Conservation (phyloP, 2,329 filamentous ascomycete genomes). For the Trichoderma simmonsii region DNA sequence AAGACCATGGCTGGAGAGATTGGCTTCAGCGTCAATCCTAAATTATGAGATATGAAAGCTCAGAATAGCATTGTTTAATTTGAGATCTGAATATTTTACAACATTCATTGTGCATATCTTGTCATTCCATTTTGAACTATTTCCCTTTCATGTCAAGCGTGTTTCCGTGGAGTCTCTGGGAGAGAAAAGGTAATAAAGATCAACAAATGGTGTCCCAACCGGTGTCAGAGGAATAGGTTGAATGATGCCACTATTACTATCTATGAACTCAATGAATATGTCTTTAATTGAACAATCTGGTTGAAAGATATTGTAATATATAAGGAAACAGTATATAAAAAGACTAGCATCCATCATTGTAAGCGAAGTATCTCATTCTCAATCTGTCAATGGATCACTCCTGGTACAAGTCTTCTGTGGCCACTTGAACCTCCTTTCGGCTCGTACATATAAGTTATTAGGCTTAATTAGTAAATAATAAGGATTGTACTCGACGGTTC, state of each 20-base stretch:
- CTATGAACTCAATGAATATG: no score
- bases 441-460: constrained; percentile 37
- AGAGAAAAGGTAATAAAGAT: no score
- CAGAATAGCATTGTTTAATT: neutral
- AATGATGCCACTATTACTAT: neutral
- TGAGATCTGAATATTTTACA: neutral
- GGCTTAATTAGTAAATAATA: constrained; percentile 56
- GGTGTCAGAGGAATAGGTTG: neutral
- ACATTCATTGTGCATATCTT: neutral
- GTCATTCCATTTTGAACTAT: neutral
- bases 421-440: constrained; percentile 48
- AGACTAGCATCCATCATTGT: neutral
- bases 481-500: constrained; percentile 55
- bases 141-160: no score
- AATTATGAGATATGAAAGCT: neutral
- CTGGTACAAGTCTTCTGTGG: constrained; percentile 30
- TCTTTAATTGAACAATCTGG: no score
- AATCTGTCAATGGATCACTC: neutral
- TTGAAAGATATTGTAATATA: neutral
- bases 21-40: constrained; percentile 36
- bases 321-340: neutral
- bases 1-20: constrained; percentile 42
- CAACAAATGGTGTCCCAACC: neutral
- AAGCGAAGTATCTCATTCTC: neutral
- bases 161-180: no score